These are phyloP conservation scores for Pseudocercospora ulei DNA, from an alignment of 2,329 filamentous ascomycete species.

Conservation along the genomic window DNA sequence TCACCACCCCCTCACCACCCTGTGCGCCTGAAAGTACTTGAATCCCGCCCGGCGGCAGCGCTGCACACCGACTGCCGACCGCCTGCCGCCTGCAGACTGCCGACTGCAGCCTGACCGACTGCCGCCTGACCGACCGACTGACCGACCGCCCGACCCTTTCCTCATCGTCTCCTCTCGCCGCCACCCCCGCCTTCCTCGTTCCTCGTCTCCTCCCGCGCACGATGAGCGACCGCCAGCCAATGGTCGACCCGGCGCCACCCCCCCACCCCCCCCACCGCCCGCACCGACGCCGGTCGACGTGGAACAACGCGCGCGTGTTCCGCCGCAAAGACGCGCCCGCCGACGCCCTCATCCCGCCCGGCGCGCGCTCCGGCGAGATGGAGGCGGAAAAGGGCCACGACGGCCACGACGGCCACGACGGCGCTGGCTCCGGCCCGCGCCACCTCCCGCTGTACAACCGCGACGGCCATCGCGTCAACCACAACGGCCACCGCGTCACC, in stretches of 20 bases:
- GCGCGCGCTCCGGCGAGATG: constrained; percentile 12
- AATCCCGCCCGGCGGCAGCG: too few species aligned
- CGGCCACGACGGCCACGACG: constrained; percentile 15
- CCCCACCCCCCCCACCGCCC: neutral
- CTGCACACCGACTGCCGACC: too few species aligned
- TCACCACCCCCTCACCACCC: too few species aligned
- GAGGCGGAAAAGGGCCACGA: constrained; percentile 13
- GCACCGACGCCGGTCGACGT: neutral
- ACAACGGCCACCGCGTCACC: constrained; percentile 40
- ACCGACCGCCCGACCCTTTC: too few species aligned
- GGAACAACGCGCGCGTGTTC: constrained; percentile 17
- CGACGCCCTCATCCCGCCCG: constrained; percentile 14
- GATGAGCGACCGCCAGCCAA: constrained; percentile 11
- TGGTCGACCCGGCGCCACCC: neutral
- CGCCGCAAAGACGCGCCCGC: constrained; percentile 21
- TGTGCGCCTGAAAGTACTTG: too few species aligned
- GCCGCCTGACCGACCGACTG: too few species aligned
- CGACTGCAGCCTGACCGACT: too few species aligned
- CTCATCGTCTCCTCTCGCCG: too few species aligned
- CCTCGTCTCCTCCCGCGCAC: too few species aligned
- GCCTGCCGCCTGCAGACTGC: too few species aligned
- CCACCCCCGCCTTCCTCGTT: too few species aligned
- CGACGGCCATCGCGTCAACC: constrained; percentile 35
- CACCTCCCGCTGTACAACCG: constrained; percentile 25
- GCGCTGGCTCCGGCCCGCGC: neutral